These are phyloP conservation scores for Blastocystis sp. DNA, from an alignment of 352 stramenopile genomes.

Conservation along the genomic window DNA sequence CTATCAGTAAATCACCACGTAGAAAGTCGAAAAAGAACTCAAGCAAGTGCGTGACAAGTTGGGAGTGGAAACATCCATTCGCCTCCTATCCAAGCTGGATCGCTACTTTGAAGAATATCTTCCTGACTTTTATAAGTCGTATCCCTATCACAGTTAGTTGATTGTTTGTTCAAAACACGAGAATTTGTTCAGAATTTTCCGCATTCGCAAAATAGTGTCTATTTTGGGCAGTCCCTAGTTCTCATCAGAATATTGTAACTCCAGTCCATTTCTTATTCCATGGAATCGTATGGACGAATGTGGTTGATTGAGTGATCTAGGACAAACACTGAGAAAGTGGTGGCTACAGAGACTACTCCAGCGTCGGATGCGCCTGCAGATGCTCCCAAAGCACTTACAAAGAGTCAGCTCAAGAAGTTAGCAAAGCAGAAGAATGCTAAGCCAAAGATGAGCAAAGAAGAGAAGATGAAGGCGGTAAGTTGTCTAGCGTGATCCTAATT, in stretches of 20 bases:
- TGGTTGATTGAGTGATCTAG: background rate
- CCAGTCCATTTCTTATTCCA: background rate
- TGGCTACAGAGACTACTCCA: background rate
- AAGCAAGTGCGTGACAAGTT: background rate
- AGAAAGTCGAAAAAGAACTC: conserved; percentile 19
- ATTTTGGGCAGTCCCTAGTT: background rate
- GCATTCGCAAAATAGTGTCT: background rate
- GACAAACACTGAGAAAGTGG: background rate
- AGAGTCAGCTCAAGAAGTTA: conserved; percentile 90
- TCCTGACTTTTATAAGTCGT: conserved; percentile 27
- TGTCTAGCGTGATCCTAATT: conserved; percentile 67
- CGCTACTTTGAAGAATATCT: conserved; percentile 40
- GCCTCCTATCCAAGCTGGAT: conserved; percentile 28
- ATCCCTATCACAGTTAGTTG: conserved; percentile 23
- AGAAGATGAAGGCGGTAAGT: conserved; percentile 66
- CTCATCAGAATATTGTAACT: background rate
- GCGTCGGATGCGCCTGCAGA: background rate
- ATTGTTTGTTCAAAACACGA: background rate
- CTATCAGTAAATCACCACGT: background rate
- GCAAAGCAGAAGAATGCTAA: conserved; percentile 78
- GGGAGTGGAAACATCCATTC: background rate
- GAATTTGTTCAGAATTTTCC: background rate
- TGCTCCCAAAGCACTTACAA: conserved; percentile 76
- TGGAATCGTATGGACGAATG: background rate
- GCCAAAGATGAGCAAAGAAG: conserved; percentile 71